Base-by-base conservation (phyloP, 371 early-diverging fungal genomes). In the Mortierella sp. region DNA sequence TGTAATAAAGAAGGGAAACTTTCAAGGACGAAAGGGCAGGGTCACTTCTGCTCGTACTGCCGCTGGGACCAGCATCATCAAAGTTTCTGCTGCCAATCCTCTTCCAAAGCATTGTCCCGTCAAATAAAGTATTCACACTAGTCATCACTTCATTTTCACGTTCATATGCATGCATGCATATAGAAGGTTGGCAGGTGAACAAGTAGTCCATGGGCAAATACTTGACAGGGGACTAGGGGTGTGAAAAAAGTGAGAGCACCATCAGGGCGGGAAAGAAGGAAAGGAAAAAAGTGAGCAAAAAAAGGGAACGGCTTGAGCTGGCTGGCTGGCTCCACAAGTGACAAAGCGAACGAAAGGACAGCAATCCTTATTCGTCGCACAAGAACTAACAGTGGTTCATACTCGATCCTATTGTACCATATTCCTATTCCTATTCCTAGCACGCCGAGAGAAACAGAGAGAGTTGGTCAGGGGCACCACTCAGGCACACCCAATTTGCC, bases 401-500 rank as follows among this genome's bases (percentile, higher is more conserved):
- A 1, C 1, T 38, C 42, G 42, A 38, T 38, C 42, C 42, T 1
- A 38, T 5, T 38, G 42, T 38, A 38, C 5, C 5, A 5, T 16
- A 31, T 34, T 16, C 14, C 63, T 60, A 28, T 14, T 34, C 31
- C 63, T 63, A 34, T 34, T 63, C 65, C 42, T 47, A 14, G 71
- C 42, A n/a, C 47, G 7, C 72, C 19, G n/a, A n/a, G n/a, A n/a
- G n/a, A n/a, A n/a, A n/a, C n/a, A n/a, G n/a, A 11, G 14, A 45
- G 26, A 38, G 72, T 71, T 70, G 72, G 72, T 68, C 68, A 42
- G 68, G 68, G 68, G 68, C 68, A 68, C 68, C 68, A 68, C 68
- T 68, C 68, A 24, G 24, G 68, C 11, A 42, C 68, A 34, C 10
- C 68, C 68, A 68, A 68, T 68, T 68, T 68, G 38, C 42, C 68